A percentile compares a stretch with the other conserved stretches of the same genome.
These are phyloP conservation scores for Metschnikowia corniflorae DNA, from an alignment of 805 yeast genomes.

Conservation along the genomic window DNA sequence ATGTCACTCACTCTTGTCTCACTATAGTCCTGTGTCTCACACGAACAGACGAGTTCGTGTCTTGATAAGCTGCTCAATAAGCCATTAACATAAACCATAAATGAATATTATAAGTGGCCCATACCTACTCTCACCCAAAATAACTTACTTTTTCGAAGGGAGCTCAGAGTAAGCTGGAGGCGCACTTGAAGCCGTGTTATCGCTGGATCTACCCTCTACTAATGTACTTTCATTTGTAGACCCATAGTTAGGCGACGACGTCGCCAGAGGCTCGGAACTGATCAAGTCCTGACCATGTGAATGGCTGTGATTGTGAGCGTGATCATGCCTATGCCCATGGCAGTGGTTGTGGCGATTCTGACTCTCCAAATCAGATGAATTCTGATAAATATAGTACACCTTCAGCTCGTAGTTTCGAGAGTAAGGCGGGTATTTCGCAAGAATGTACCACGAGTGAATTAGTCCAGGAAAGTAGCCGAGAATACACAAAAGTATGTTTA, in stretches of 20 bases:
- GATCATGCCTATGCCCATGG: slow-evolving; percentile 22
- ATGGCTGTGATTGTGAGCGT: slow-evolving; percentile 6
- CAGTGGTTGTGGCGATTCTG: slow-evolving; percentile 25
- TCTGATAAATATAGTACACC: slow-evolving; percentile 32
- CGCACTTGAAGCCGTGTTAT: slow-evolving; percentile 9
- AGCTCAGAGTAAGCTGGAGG: slow-evolving; percentile 35
- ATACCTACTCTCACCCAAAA: too few relatives aligned
- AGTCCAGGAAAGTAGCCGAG: slow-evolving; percentile 52
- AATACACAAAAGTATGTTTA: slow-evolving; percentile 41
- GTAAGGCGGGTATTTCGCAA: slow-evolving; percentile 45
- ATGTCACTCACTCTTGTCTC: too few relatives aligned
- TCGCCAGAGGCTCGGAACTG: slow-evolving; percentile 9
- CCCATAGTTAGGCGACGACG: slow-evolving; percentile 23
- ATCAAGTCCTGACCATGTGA: slow-evolving; percentile 7
- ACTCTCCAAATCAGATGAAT: slow-evolving; percentile 32
- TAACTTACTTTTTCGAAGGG: slow-evolving; percentile 9
- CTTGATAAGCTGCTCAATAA: too few relatives aligned
- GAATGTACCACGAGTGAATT: slow-evolving; percentile 47
- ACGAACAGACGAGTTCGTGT: too few relatives aligned
- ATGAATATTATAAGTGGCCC: too few relatives aligned
- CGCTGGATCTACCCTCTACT: slow-evolving; percentile 9
- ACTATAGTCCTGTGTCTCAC: too few relatives aligned
- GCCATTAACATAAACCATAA: too few relatives aligned
- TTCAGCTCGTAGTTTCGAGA: slow-evolving; percentile 22
- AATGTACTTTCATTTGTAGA: slow-evolving; percentile 22